phyloP scores from a whole-genome alignment of 176 grass and related monocot genomes.

The sorghum (Sorghum bicolor) region DNA sequence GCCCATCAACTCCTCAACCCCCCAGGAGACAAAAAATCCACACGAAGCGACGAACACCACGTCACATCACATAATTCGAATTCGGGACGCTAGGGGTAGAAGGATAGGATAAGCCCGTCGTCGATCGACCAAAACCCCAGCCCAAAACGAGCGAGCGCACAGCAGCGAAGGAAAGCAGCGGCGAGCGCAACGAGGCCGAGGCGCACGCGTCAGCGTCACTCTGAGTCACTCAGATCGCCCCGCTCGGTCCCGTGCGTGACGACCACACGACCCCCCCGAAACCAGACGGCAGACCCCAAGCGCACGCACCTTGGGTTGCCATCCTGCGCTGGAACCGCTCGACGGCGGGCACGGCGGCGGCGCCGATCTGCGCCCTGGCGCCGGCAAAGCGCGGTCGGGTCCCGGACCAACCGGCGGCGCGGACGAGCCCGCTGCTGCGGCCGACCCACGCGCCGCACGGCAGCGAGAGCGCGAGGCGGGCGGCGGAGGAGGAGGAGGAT shows the following conservation, averaged over 20 bases:
- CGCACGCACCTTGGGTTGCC: constrained; percentile 57
- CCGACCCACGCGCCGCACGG: constrained; percentile 24
- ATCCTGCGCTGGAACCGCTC: constrained; percentile 63
- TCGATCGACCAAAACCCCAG: neutral
- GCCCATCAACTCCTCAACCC: neutral
- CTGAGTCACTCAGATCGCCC: neutral
- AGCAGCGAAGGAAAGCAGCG: neutral
- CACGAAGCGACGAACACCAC: neutral
- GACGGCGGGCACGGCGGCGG: constrained; percentile 17
- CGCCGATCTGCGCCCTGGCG: constrained; percentile 49
- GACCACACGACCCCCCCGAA: neutral
- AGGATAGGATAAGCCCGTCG: neutral
- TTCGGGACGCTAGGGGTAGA: neutral
- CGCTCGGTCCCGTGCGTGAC: neutral
- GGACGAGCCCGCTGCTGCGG: neutral
- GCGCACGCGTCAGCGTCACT: neutral
- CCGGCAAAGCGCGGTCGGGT: neutral
- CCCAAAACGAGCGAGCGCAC: neutral
- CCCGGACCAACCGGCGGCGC: neutral
- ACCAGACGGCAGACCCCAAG: neutral
- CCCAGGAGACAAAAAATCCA: neutral
- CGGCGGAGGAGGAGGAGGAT: constrained; percentile 3
- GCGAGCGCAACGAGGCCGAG: neutral
- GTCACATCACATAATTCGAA: neutral
- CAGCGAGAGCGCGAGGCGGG: constrained; percentile 10